Evolutionary conservation across 2,329 filamentous ascomycete species (phyloP).

Genomic region (Claviceps spartinae): DNA sequence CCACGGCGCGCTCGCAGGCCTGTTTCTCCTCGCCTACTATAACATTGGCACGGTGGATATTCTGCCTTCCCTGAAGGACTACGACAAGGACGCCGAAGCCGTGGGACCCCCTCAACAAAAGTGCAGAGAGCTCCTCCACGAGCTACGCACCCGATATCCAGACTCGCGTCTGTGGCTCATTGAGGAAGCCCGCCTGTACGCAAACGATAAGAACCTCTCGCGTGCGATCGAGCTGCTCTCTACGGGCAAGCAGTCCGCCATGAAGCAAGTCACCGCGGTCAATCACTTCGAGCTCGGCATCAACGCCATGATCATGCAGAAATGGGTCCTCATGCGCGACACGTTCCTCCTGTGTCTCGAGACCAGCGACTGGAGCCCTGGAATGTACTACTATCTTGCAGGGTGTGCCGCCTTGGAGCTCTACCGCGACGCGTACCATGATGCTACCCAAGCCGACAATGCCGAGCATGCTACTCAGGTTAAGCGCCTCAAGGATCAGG

Average conservation of each 20-base stretch:
- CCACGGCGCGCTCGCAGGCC: slow-evolving; percentile 78
- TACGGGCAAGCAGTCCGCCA: slow-evolving; percentile 47
- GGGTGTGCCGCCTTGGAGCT: slow-evolving; percentile 66
- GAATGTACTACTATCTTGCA: slow-evolving; percentile 80
- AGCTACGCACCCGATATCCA: slow-evolving; percentile 68
- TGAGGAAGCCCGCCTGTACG: slow-evolving; percentile 70
- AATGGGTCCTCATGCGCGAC: slow-evolving; percentile 60
- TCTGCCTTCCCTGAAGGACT: slow-evolving; percentile 46
- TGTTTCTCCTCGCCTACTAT: slow-evolving; percentile 75
- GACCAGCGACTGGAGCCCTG: slow-evolving; percentile 83
- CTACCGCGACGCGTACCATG: slow-evolving; percentile 49
- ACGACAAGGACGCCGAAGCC: slow-evolving; percentile 40
- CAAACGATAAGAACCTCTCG: slow-evolving; percentile 51
- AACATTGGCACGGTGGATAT: slow-evolving; percentile 89
- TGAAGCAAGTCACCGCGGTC: slow-evolving; percentile 80
- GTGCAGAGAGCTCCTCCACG: slow-evolving; percentile 51
- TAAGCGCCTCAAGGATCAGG: slow-evolving; percentile 43
- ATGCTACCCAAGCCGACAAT: slow-evolving; percentile 25
- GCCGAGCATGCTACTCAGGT: slow-evolving; percentile 29
- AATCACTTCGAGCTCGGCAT: slow-evolving; percentile 75
- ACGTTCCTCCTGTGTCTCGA: slow-evolving; percentile 63
- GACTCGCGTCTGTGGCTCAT: slow-evolving; percentile 75
- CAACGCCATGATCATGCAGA: slow-evolving; percentile 63
- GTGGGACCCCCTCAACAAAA: slow-evolving; percentile 60
- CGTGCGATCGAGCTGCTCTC: slow-evolving; percentile 54